Conservation (phyloP, 805 yeast genomes). For the Sugiyamaella smithiae region DNA sequence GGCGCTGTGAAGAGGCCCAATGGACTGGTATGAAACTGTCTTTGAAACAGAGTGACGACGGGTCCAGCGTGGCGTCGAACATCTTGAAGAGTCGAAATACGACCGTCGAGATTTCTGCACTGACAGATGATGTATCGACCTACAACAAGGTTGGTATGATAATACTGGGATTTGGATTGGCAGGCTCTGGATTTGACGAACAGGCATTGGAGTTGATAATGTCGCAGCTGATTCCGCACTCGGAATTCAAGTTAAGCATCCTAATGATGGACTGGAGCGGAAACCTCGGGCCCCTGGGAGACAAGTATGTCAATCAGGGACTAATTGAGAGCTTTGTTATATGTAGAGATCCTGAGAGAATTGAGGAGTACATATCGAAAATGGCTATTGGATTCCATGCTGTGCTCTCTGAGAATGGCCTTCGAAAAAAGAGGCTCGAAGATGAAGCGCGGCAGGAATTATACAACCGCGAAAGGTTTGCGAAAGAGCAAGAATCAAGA, state of each 20-base stretch:
- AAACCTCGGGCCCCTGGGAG: neutral
- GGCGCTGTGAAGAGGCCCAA: conserved; percentile 44
- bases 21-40: conserved; percentile 50
- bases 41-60: conserved; percentile 36
- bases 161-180: conserved; percentile 52
- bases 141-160: conserved; percentile 44
- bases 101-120: conserved; percentile 39
- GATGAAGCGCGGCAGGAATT: neutral
- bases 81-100: conserved; percentile 31
- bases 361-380: neutral
- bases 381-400: neutral
- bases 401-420: neutral
- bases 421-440: neutral
- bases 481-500: neutral
- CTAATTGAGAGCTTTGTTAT: neutral
- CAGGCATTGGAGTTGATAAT: conserved; percentile 38
- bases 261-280: conserved; percentile 42
- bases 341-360: neutral
- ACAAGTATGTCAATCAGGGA: neutral
- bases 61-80: conserved; percentile 31
- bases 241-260: conserved; percentile 41
- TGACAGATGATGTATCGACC: conserved; percentile 42
- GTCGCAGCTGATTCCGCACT: conserved; percentile 35
- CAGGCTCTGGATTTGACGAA: conserved; percentile 36
- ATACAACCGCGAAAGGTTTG: neutral